Evolutionary conservation across 192 early-diverging fungal genomes (phyloP).

Genomic region (Linnemannia hyalina): DNA sequence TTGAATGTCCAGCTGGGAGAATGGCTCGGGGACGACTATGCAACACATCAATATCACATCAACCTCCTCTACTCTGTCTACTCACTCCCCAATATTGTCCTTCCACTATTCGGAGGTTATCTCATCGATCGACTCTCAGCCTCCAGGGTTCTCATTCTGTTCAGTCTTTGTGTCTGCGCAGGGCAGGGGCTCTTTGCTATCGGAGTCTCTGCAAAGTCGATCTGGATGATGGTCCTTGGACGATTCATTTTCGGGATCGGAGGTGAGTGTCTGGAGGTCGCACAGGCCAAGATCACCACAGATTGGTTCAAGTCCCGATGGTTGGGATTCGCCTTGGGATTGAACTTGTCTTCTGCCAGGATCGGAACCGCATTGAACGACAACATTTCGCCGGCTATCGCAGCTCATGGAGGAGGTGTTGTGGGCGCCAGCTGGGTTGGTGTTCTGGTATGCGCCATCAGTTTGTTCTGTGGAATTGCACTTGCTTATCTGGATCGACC

Average conservation of each 20-base stretch:
- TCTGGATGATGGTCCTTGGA: slow-evolving; percentile 66
- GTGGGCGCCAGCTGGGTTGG: slow-evolving; percentile 68
- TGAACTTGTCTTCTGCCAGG: slow-evolving; percentile 66
- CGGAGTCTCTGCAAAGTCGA: slow-evolving; percentile 61
- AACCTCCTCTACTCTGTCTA: slow-evolving; percentile 60
- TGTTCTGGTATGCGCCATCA: slow-evolving; percentile 58
- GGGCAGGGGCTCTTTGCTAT: slow-evolving; percentile 74
- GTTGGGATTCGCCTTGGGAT: slow-evolving; percentile 70
- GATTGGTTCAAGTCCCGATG: slow-evolving; percentile 71
- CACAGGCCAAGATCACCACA: slow-evolving; percentile 68
- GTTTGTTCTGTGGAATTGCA: slow-evolving; percentile 52
- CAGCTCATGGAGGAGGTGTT: slow-evolving; percentile 28
- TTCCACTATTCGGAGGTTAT: slow-evolving; percentile 58
- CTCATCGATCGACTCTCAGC: slow-evolving; percentile 69
- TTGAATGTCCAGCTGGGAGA: slow-evolving; percentile 56
- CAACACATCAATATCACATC: slow-evolving; percentile 56
- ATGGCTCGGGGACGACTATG: slow-evolving; percentile 52
- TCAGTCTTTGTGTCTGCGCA: slow-evolving; percentile 60
- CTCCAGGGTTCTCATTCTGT: slow-evolving; percentile 63
- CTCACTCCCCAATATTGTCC: slow-evolving; percentile 57
- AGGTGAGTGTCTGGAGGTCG: slow-evolving; percentile 73
- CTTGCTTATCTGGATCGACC: slow-evolving; percentile 63
- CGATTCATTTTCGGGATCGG: slow-evolving; percentile 76
- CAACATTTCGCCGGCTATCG: slow-evolving; percentile 69
- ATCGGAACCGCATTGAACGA: slow-evolving; percentile 72